Evolutionary conservation across 306 rosid species (phyloP).

Genomic region (Quercus variabilis): DNA sequence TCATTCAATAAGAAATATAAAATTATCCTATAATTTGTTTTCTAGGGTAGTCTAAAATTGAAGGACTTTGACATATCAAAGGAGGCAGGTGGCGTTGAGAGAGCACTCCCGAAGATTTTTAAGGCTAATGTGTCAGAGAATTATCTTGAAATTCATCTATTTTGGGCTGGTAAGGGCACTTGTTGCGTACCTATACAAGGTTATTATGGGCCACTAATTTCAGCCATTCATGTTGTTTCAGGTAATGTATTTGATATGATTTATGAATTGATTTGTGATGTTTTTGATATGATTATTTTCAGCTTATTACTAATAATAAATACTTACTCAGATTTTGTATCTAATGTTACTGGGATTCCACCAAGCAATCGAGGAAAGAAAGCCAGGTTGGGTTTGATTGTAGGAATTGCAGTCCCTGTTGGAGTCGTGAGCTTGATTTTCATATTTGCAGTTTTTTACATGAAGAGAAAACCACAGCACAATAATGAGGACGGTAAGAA

Average conservation of each 20-base stretch:
- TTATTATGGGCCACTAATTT: slow-evolving; percentile 66
- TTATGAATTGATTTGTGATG: no score
- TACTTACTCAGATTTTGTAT: slow-evolving; percentile 49
- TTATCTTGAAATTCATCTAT: slow-evolving; percentile 65
- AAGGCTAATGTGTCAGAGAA: slow-evolving; percentile 48
- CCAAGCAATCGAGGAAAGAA: slow-evolving; percentile 26
- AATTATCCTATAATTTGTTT: not conserved
- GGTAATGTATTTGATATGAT: slow-evolving; percentile 29
- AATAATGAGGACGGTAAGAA: slow-evolving; percentile 52
- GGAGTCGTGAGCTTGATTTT: slow-evolving; percentile 38
- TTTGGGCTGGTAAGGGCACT: slow-evolving; percentile 91
- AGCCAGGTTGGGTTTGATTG: slow-evolving; percentile 45
- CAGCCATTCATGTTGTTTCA: slow-evolving; percentile 66
- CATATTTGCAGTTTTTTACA: slow-evolving; percentile 24
- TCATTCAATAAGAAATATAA: no score
- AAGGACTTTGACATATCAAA: slow-evolving; percentile 63
- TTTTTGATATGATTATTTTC: no score
- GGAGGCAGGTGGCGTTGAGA: slow-evolving; percentile 48
- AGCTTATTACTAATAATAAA: not conserved
- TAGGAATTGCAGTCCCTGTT: slow-evolving; percentile 57
- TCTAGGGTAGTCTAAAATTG: slow-evolving; percentile 46
- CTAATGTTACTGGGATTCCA: slow-evolving; percentile 52
- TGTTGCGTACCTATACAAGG: slow-evolving; percentile 59
- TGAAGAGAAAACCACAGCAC: slow-evolving; percentile 41
- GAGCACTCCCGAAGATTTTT: slow-evolving; percentile 15